phyloP scores from a whole-genome alignment of 2,329 filamentous ascomycete species.

The Cladophialophora chaetospira region DNA sequence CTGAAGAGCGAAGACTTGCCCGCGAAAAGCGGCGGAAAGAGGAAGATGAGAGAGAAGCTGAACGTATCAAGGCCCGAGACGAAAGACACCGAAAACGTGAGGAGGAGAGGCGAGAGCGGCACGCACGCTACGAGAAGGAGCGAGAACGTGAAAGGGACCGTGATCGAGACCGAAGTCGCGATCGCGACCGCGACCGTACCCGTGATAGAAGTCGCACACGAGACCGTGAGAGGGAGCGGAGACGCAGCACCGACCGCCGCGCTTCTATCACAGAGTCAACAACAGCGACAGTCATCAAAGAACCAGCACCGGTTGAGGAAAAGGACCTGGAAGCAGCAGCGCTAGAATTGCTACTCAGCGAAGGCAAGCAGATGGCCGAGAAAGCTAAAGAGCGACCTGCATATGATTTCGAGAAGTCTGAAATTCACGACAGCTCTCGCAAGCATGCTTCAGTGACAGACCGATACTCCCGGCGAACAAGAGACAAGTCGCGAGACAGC shows the following conservation, averaged over 20 bases:
- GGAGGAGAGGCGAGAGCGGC: conserved; percentile 48
- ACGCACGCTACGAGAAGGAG: conserved; percentile 39
- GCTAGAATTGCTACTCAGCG: conserved; percentile 55
- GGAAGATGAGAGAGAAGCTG: conserved; percentile 55
- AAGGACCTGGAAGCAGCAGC: conserved; percentile 59
- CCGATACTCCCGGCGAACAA: conserved; percentile 32
- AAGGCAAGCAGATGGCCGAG: conserved; percentile 57
- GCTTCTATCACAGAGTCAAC: conserved; percentile 38
- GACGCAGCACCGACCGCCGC: conserved; percentile 37
- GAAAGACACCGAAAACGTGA: conserved; percentile 48
- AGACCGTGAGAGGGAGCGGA: conserved; percentile 19
- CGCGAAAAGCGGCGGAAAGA: conserved; percentile 55
- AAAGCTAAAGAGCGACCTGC: conserved; percentile 54
- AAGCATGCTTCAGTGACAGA: conserved; percentile 31
- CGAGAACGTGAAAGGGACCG: conserved; percentile 37
- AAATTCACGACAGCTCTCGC: conserved; percentile 35
- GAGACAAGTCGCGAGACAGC: conserved; percentile 33
- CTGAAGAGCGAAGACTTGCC: conserved; percentile 51
- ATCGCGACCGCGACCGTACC: conserved; percentile 32
- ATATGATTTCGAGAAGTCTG: conserved; percentile 44
- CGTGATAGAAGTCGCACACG: conserved; percentile 38
- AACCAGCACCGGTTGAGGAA: conserved; percentile 48
- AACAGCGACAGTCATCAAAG: conserved; percentile 27
- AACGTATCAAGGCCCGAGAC: conserved; percentile 54
- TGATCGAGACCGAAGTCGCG: conserved; percentile 33